Base-by-base conservation (phyloP, 208 protist species). In the Trypanosoma caninum region DNA sequence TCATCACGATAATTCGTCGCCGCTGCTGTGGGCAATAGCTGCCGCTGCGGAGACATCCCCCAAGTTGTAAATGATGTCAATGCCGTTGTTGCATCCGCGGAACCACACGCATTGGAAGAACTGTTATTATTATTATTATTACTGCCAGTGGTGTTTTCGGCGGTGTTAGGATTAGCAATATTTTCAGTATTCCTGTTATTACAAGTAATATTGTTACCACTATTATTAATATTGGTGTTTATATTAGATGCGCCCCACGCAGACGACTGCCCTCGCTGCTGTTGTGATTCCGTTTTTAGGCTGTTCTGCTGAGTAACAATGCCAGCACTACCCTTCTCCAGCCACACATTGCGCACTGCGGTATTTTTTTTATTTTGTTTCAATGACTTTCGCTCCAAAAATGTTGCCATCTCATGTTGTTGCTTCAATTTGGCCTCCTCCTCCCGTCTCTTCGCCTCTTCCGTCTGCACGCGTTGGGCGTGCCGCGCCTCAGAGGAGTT, bases 401-500 rank as follows among this genome's bases (percentile, higher is more conserved):
- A 8, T 22, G 0, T 28, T 40, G 50, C 27, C 3, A 37, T 18
- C 9, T 55, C 35, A 22, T 35, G 3, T 46, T 69, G 41, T 30
- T 42, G 44, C 30, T 54, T 51, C 55, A 25, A 55, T 35, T 74
- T 52, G 55, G 76, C 75, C 30, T 76, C 77, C 28, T 66, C 59
- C 50, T 40, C 53, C 52, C 59, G 45, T 51, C 75, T 69, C 28
- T 78, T 65, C 33, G 48, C 69, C 25, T 84, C 76, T 46, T 84
- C 84, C 54, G 85, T 79, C 20, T 74, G 74, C 5, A 56, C 50
- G 45, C 51, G 75, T 41, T 55, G 67, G 41, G 38, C 45, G 35
- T 73, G 79, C 72, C 82, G 82, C 40, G 54, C 70, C 72, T 95
- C 89, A 0, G 86, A 86, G 0, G 84, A 69, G 59, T 75, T 83